These are phyloP conservation scores for Fraxinus excelsior DNA, from an alignment of 257 asterid genomes.

Conservation along the genomic window DNA sequence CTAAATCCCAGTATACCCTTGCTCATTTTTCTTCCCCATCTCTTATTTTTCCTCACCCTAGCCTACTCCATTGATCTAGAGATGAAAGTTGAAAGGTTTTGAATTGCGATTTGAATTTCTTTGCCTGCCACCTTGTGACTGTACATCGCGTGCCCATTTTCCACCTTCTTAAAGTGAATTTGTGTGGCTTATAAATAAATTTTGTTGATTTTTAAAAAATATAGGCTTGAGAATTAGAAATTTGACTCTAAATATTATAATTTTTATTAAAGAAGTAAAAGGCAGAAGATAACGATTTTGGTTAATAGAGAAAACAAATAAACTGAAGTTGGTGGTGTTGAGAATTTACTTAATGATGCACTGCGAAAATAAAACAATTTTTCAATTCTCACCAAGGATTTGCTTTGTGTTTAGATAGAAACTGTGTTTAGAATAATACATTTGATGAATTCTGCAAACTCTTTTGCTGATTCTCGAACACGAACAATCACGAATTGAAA, in stretches of 20 bases:
- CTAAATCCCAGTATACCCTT: too few relatives aligned
- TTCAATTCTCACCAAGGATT: too few relatives aligned
- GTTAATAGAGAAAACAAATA: neutral
- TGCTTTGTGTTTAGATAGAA: too few relatives aligned
- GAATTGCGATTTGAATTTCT: neutral
- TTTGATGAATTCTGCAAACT: too few relatives aligned
- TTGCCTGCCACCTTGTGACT: constrained; percentile 2
- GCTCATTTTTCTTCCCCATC: too few relatives aligned
- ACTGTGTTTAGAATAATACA: too few relatives aligned
- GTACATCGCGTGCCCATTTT: constrained; percentile 4
- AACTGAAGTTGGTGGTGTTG: neutral
- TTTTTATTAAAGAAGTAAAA: neutral
- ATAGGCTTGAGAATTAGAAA: neutral
- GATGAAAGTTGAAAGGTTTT: neutral
- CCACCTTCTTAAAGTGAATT: neutral
- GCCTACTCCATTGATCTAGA: neutral
- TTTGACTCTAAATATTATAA: neutral
- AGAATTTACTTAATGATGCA: too few relatives aligned
- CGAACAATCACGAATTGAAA: too few relatives aligned
- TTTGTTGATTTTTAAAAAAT: neutral
- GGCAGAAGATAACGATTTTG: neutral
- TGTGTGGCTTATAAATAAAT: neutral
- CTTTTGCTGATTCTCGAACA: too few relatives aligned
- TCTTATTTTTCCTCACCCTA: too few relatives aligned
- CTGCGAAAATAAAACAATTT: too few relatives aligned